A percentile compares a stretch with the other conserved stretches of the same genome.
phyloP scores from a whole-genome alignment of 2,329 filamentous ascomycete genomes.

The Aspergillus sp. region DNA sequence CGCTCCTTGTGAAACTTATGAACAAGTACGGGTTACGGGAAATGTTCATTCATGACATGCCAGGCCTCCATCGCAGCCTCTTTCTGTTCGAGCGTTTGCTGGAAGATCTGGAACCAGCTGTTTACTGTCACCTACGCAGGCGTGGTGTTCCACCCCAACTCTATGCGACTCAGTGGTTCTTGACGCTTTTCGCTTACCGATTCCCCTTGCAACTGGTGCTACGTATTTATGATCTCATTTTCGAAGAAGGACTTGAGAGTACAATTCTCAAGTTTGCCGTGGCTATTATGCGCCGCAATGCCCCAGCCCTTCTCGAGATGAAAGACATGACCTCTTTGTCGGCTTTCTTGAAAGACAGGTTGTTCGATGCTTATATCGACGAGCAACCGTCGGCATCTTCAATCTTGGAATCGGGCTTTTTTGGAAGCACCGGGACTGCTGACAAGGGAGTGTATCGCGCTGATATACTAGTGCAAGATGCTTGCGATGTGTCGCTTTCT shows the following conservation, averaged over 20 bases:
- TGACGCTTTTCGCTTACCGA: conserved; percentile 95
- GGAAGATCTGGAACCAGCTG: conserved; percentile 85
- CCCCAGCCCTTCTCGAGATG: conserved; percentile 66
- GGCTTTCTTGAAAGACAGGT: conserved; percentile 79
- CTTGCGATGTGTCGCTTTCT: conserved; percentile 77
- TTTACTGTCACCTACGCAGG: conserved; percentile 89
- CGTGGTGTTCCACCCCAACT: conserved; percentile 81
- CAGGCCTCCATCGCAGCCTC: conserved; percentile 82
- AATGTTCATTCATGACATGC: conserved; percentile 93
- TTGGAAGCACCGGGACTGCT: conserved; percentile 77
- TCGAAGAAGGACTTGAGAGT: conserved; percentile 78
- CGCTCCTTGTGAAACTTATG: conserved; percentile 86
- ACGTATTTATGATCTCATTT: conserved; percentile 89
- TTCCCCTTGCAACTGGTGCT: conserved; percentile 94
- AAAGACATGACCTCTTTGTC: conserved; percentile 87
- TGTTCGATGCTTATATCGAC: conserved; percentile 97
- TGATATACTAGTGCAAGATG: conserved; percentile 86
- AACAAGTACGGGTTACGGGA: conserved; percentile 90
- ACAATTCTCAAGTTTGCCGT: conserved; percentile 93
- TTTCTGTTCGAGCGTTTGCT: conserved; percentile 92
- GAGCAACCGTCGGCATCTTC: conserved; percentile 85
- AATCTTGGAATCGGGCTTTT: conserved; percentile 92
- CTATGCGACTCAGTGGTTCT: conserved; percentile 97
- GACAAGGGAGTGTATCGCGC: conserved; percentile 96
- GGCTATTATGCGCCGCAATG: conserved; percentile 93